These are phyloP conservation scores for Spathaspora boniae DNA, from an alignment of 805 yeast species.

Conservation along the genomic window DNA sequence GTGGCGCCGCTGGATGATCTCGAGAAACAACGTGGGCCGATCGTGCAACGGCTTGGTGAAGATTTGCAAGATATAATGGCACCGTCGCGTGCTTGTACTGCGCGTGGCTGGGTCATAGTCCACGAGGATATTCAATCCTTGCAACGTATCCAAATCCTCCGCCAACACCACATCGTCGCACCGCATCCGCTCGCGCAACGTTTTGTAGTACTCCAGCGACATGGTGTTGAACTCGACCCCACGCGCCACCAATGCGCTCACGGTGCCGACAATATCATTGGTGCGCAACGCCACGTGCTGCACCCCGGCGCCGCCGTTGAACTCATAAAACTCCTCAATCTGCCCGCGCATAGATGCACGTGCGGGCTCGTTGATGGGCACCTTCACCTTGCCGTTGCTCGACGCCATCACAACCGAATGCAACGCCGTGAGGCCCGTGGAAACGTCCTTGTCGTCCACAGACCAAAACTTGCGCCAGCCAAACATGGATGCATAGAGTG, in stretches of 20 bases:
- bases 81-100: constrained; percentile 17
- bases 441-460: constrained; percentile 74
- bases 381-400: constrained; percentile 57
- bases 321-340: constrained; percentile 77
- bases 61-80: constrained; percentile 75
- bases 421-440: constrained; percentile 66
- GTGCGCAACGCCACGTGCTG: constrained; percentile 79
- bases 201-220: constrained; percentile 54
- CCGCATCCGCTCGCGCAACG: constrained; percentile 43
- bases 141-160: constrained; percentile 51
- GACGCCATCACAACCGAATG: constrained; percentile 77
- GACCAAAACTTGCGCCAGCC: constrained; percentile 83
- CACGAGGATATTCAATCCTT: constrained; percentile 57
- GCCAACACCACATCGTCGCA: constrained; percentile 41
- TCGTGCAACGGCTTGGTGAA: constrained; percentile 75
- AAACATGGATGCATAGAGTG: constrained; percentile 56
- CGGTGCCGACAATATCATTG: constrained; percentile 54
- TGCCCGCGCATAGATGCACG: constrained; percentile 63
- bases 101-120: constrained; percentile 64
- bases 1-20: constrained; percentile 73
- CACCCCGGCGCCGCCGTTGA: constrained; percentile 75
- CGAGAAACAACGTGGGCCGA: constrained; percentile 80
- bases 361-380: constrained; percentile 88
- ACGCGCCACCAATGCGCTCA: constrained; percentile 48
- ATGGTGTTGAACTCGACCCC: constrained; percentile 71